Percentiles rank a stretch among this genome's conserved stretches.
Evolutionary conservation across 2,329 filamentous ascomycete species (phyloP).

Genomic region (Fusarium denticulatum): DNA sequence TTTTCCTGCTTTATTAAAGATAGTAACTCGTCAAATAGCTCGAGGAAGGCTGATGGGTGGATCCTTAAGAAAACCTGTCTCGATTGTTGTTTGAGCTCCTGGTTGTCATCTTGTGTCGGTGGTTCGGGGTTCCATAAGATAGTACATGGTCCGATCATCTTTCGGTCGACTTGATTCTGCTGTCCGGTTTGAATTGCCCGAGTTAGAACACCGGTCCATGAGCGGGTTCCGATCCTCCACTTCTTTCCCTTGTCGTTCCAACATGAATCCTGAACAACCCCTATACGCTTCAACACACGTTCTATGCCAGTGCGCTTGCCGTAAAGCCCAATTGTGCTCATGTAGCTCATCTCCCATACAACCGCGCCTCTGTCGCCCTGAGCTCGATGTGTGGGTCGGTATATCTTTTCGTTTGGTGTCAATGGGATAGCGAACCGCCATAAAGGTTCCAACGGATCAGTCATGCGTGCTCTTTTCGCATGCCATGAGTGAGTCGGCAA

Average conservation of each 20-base stretch:
- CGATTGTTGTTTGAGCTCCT: slow-evolving; percentile 39
- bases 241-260: slow-evolving; percentile 73
- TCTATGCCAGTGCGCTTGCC: slow-evolving; percentile 72
- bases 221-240: slow-evolving; percentile 70
- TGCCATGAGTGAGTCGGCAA: slow-evolving; percentile 95
- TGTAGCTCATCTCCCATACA: slow-evolving; percentile 94
- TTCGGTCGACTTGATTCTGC: slow-evolving; percentile 42
- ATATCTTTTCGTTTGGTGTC: slow-evolving; percentile 89
- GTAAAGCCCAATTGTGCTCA: slow-evolving; percentile 83
- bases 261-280: slow-evolving; percentile 66
- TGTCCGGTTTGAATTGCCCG: slow-evolving; percentile 62
- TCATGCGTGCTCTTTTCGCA: slow-evolving; percentile 91
- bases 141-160: slow-evolving; percentile 76
- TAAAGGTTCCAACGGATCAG: slow-evolving; percentile 77
- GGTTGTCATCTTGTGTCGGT: slow-evolving; percentile 39
- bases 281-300: slow-evolving; percentile 72
- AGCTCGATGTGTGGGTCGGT: slow-evolving; percentile 85
- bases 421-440: slow-evolving; percentile 91
- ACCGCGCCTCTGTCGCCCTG: slow-evolving; percentile 79
- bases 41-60: slow-evolving; percentile 82
- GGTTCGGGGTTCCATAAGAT: slow-evolving; percentile 76
- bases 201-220: slow-evolving; percentile 61
- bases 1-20: slow-evolving; percentile 67
- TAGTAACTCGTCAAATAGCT: slow-evolving; percentile 72
- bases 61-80: slow-evolving; percentile 74